phyloP scores from a whole-genome alignment of 306 rosid species.

The Cicer chorassanicum region DNA sequence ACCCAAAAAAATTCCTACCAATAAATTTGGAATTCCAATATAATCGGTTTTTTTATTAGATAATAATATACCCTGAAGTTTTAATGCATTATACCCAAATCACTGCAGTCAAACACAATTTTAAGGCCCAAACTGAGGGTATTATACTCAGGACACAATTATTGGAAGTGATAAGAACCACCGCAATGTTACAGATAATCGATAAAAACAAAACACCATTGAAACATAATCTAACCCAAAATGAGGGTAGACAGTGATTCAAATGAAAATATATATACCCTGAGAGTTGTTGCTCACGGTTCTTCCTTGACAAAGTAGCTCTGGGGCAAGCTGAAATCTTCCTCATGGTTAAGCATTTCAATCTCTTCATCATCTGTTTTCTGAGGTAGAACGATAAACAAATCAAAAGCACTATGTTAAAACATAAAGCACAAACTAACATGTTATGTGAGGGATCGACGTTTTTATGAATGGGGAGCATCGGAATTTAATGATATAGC shows the following conservation, averaged over 20 bases:
- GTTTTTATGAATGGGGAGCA: neutral
- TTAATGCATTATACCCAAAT: conserved; percentile 4
- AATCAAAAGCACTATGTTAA: conserved; percentile 27
- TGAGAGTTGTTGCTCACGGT: conserved; percentile 47
- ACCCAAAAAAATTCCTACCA: too few relatives aligned
- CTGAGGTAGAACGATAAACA: conserved; percentile 52
- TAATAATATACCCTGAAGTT: neutral
- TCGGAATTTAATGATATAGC: conserved; percentile 29
- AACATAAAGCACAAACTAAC: conserved; percentile 30
- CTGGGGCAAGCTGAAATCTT: conserved; percentile 86
- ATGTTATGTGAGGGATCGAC: neutral
- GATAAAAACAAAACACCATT: conserved; percentile 2
- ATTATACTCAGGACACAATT: conserved; percentile 5
- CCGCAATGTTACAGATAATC: neutral
- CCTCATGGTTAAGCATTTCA: conserved; percentile 76
- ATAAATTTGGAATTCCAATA: too few relatives aligned
- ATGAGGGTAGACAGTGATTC: conserved; percentile 14
- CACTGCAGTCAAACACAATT: conserved; percentile 24
- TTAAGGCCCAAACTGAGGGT: conserved; percentile 26
- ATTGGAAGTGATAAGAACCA: conserved; percentile 23
- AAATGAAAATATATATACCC: conserved; percentile 45
- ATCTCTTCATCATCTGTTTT: conserved; percentile 89
- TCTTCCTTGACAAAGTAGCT: conserved; percentile 84
- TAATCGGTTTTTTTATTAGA: too few relatives aligned
- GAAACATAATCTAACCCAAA: conserved; percentile 36